Percentiles rank a stretch among this genome's conserved stretches.
Evolutionary conservation across 345 rosid genomes (phyloP).

Genomic region (Hibiscus trionum): DNA sequence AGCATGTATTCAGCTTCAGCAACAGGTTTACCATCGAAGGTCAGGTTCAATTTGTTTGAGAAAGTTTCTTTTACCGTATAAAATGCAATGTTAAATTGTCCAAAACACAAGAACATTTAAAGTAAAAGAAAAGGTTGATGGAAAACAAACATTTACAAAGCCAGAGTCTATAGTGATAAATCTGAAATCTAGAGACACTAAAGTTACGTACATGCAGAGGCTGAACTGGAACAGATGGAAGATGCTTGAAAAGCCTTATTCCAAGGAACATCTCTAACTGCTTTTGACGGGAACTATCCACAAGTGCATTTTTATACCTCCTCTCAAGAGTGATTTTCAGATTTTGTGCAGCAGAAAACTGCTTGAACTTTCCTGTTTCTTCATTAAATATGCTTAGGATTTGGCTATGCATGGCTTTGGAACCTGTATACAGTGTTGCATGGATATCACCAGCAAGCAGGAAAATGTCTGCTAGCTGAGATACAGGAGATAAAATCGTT

Average conservation of each 20-base stretch:
- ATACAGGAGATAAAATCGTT: slow-evolving; percentile 77
- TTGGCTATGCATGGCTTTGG: slow-evolving; percentile 99
- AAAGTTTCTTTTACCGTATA: neutral
- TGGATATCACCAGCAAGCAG: slow-evolving; percentile 95
- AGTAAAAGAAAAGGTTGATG: neutral
- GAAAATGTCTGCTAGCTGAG: slow-evolving; percentile 90
- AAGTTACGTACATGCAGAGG: slow-evolving; percentile 68
- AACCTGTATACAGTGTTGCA: slow-evolving; percentile 96
- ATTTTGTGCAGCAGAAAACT: slow-evolving; percentile 90
- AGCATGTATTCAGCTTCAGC: neutral
- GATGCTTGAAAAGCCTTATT: slow-evolving; percentile 90
- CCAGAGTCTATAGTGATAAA: too few species aligned
- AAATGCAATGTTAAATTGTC: neutral
- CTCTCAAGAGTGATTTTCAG: slow-evolving; percentile 84
- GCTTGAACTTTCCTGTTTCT: slow-evolving; percentile 84
- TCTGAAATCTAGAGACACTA: neutral
- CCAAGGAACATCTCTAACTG: slow-evolving; percentile 97
- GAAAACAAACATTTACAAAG: too few species aligned
- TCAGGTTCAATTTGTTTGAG: neutral
- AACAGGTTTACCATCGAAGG: neutral
- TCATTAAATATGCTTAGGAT: slow-evolving; percentile 90
- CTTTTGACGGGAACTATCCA: slow-evolving; percentile 94
- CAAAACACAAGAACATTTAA: neutral
- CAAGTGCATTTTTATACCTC: slow-evolving; percentile 84
- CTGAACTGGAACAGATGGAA: slow-evolving; percentile 77